Evolutionary conservation across 1,139 yeast species (phyloP).

Genomic region (Geotrichum restrictum): DNA sequence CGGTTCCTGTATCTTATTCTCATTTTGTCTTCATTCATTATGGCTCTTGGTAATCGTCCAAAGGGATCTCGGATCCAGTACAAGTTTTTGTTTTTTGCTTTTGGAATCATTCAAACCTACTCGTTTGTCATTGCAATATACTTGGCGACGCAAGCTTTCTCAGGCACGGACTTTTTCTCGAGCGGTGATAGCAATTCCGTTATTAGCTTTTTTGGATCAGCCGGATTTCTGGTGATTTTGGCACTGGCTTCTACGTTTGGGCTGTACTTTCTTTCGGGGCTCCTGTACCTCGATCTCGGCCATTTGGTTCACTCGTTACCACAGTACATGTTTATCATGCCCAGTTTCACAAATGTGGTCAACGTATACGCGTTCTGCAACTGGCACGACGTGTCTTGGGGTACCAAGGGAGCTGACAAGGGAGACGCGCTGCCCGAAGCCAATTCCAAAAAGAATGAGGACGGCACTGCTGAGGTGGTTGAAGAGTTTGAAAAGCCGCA

Average conservation of each 20-base stretch:
- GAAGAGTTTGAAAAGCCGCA: constrained; percentile 71
- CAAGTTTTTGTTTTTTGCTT: constrained; percentile 36
- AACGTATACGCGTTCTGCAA: constrained; percentile 86
- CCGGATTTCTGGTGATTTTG: constrained; percentile 55
- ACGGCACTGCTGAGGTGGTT: constrained; percentile 66
- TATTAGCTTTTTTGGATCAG: constrained; percentile 36
- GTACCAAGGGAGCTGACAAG: constrained; percentile 83
- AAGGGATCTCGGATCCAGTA: constrained; percentile 40
- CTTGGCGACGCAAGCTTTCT: constrained; percentile 40
- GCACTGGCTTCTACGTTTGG: constrained; percentile 92
- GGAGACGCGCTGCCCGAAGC: constrained; percentile 59
- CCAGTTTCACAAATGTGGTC: constrained; percentile 79
- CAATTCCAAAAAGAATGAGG: constrained; percentile 50
- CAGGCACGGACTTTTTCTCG: constrained; percentile 17
- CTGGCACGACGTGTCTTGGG: constrained; percentile 97
- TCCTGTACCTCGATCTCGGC: constrained; percentile 90
- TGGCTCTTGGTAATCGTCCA: constrained; percentile 45
- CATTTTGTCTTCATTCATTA: constrained; percentile 40
- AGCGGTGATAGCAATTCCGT: constrained; percentile 29
- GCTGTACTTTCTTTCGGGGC: constrained; percentile 62
- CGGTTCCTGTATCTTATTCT: constrained; percentile 38
- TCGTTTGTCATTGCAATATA: constrained; percentile 40
- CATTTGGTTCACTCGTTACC: constrained; percentile 80
- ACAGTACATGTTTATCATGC: constrained; percentile 84
- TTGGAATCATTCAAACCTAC: constrained; percentile 42